Evolutionary conservation across 2,329 filamentous ascomycete species (phyloP).

Genomic region (Lasiodiplodia citricola): DNA sequence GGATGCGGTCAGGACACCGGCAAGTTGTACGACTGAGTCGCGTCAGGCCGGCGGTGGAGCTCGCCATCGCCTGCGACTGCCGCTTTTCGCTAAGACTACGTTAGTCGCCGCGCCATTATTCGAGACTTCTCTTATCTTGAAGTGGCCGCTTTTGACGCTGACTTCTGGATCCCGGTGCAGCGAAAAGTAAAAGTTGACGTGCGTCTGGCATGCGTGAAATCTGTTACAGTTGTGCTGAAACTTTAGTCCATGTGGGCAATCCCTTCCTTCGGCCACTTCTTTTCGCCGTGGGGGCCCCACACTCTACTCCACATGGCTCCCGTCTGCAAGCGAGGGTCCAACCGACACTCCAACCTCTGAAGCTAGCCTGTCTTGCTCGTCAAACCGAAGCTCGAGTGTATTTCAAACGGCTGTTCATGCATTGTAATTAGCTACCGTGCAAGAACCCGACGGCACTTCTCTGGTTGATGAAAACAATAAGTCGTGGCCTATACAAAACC

Average conservation of each 20-base stretch:
- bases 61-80: neutral
- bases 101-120: neutral
- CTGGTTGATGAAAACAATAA: neutral
- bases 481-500: too few relatives aligned
- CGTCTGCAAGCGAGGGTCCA: too few relatives aligned
- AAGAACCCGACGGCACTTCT: neutral
- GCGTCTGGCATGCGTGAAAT: too few relatives aligned
- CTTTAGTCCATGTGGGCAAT: too few relatives aligned
- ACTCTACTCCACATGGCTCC: too few relatives aligned
- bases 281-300: neutral
- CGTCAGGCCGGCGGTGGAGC: conserved; percentile 3
- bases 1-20: neutral
- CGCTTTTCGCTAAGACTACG: neutral
- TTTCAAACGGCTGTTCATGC: too few relatives aligned
- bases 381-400: too few relatives aligned
- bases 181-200: neutral
- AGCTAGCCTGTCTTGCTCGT: too few relatives aligned
- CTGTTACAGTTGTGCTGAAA: too few relatives aligned
- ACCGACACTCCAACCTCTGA: too few relatives aligned
- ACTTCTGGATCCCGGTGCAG: neutral
- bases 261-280: too few relatives aligned
- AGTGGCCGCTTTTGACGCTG: neutral
- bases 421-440: neutral
- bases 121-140: neutral
- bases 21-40: neutral